These are phyloP conservation scores for Jamesozyma spencerorum DNA, from an alignment of 805 yeast genomes.

Conservation along the genomic window DNA sequence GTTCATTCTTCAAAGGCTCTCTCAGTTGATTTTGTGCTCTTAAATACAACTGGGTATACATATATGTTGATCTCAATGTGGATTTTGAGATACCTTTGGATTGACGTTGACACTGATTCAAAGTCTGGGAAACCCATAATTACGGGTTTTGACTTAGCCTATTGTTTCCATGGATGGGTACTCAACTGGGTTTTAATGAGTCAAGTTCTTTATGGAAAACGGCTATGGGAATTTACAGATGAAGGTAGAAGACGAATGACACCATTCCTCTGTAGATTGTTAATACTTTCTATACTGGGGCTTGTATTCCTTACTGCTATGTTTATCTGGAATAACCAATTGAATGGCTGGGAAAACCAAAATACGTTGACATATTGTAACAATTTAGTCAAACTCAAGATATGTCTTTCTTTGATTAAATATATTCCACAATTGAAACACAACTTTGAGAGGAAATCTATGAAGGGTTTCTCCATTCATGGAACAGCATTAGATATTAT, in stretches of 20 bases:
- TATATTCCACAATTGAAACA: constrained; percentile 78
- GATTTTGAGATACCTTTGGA: constrained; percentile 33
- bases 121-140: constrained; percentile 34
- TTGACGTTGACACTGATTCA: constrained; percentile 18
- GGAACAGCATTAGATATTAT: constrained; percentile 31
- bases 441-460: constrained; percentile 68
- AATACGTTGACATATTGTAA: constrained; percentile 20
- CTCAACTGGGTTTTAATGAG: constrained; percentile 34
- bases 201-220: constrained; percentile 32
- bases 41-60: constrained; percentile 41
- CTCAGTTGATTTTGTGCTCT: constrained; percentile 38
- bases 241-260: constrained; percentile 16
- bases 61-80: constrained; percentile 36
- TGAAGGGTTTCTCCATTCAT: constrained; percentile 75
- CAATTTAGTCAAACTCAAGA: constrained; percentile 31
- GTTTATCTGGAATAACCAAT: constrained; percentile 7
- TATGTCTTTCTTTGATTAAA: constrained; percentile 41
- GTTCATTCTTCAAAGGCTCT: constrained; percentile 39
- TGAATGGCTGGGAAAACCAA: constrained; percentile 17
- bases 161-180: constrained; percentile 39
- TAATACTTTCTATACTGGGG: constrained; percentile 11
- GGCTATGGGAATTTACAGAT: constrained; percentile 30
- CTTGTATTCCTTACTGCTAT: constrained; percentile 11
- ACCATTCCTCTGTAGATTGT: constrained; percentile 16
- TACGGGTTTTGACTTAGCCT: constrained; percentile 37